phyloP scores from a whole-genome alignment of 2,329 filamentous ascomycete species.

The Aureobasidium uvarum region DNA sequence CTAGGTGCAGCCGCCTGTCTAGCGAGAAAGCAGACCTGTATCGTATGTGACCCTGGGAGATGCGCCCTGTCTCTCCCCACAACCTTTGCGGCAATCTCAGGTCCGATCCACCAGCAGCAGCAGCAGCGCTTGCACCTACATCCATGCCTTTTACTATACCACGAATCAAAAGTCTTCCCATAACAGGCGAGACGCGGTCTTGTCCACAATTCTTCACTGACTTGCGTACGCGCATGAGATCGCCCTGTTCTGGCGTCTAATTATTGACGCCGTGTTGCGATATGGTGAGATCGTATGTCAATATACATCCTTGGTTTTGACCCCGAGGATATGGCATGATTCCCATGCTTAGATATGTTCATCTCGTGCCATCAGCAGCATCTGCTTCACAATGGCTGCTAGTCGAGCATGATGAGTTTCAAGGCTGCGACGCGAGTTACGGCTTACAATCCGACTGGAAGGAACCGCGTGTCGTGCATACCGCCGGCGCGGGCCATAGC shows the following conservation, averaged over 20 bases:
- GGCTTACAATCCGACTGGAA: neutral
- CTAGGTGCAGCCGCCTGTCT: constrained; percentile 2
- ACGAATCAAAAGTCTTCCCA: neutral
- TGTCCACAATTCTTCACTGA: neutral
- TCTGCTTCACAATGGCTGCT: neutral
- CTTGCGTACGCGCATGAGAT: neutral
- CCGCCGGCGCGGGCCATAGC: constrained; percentile 8
- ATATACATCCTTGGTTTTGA: neutral
- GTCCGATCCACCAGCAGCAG: neutral
- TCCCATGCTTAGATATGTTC: neutral
- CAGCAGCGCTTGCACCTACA: neutral
- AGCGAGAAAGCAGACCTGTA: neutral
- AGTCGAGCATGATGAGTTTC: too few species aligned
- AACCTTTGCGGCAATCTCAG: neutral
- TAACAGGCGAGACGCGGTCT: neutral
- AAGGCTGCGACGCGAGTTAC: neutral
- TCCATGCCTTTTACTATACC: neutral
- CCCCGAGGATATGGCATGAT: neutral
- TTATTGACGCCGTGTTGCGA: neutral
- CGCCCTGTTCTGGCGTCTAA: neutral
- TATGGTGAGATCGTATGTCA: neutral
- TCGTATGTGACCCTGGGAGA: neutral
- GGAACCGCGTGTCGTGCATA: constrained; percentile 2
- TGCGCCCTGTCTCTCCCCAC: neutral
- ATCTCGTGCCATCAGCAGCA: neutral